Conservation (phyloP, 1,284 basidiomycete genomes). For the Coriolopsis trogii region DNA sequence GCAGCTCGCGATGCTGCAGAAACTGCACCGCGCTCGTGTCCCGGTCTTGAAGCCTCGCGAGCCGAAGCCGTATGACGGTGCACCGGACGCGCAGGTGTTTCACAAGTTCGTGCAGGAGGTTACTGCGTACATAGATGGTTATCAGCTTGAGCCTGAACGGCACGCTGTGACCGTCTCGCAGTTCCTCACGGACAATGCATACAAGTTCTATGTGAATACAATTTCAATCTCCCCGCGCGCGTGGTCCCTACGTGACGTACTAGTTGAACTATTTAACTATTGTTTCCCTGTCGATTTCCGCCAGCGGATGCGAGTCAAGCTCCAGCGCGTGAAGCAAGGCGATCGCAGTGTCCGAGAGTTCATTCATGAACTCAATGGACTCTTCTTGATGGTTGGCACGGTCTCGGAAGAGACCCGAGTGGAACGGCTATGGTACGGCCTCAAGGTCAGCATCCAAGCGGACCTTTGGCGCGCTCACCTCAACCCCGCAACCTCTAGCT, state of each 20-base stretch:
- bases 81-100: neutral
- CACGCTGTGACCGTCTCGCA: neutral
- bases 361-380: slow-evolving; percentile 33
- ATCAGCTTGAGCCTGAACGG: neutral
- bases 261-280: slow-evolving; percentile 40
- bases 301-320: slow-evolving; percentile 4
- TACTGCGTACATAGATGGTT: neutral
- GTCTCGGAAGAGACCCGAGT: slow-evolving; percentile 34
- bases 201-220: slow-evolving; percentile 40
- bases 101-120: neutral
- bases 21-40: neutral
- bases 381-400: slow-evolving; percentile 35
- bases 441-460: slow-evolving; percentile 30
- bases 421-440: slow-evolving; percentile 37
- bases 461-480: slow-evolving; percentile 34
- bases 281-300: slow-evolving; percentile 44
- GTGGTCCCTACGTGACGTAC: slow-evolving; percentile 30
- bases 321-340: neutral
- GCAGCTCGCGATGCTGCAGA: neutral
- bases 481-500: slow-evolving; percentile 24
- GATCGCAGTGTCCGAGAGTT: slow-evolving; percentile 18
- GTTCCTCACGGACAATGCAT: slow-evolving; percentile 35
- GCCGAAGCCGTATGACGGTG: neutral
- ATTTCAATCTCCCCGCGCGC: slow-evolving; percentile 28
- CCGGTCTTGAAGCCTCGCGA: neutral